Conservation (phyloP, 768 basidiomycete species). For the Candolleomyces aberdarensis region DNA sequence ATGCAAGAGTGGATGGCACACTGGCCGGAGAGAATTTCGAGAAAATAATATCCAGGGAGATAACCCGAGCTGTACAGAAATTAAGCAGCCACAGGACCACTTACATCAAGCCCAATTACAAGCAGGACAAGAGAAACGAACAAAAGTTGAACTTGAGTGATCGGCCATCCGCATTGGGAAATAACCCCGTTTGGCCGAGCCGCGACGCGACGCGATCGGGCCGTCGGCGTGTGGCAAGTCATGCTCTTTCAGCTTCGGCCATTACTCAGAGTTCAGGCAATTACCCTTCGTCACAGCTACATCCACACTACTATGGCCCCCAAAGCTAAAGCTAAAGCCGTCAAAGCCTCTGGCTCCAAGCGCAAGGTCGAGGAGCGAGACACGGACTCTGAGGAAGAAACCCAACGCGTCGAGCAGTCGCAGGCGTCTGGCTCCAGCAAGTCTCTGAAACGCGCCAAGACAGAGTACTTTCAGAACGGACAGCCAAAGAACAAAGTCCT, state of each 20-base stretch:
- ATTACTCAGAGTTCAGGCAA: not conserved
- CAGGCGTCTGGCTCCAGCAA: conserved; percentile 6
- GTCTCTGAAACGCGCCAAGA: conserved; percentile 21
- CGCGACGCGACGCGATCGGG: not conserved
- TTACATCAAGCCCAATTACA: not conserved
- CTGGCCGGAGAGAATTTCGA: not conserved
- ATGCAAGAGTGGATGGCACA: conserved; percentile 22
- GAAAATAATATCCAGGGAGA: no score
- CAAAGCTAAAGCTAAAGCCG: not conserved
- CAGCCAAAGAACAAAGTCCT: conserved; percentile 76
- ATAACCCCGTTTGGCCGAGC: not conserved
- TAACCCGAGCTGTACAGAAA: no score
- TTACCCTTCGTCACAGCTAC: not conserved
- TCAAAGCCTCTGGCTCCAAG: conserved; percentile 8
- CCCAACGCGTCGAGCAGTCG: conserved; percentile 19
- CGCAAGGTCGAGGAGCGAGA: conserved; percentile 23
- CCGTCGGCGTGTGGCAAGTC: not conserved
- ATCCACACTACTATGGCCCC: conserved; percentile 7
- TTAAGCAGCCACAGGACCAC: not conserved
- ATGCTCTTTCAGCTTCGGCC: not conserved
- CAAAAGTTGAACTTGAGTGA: conserved; percentile 10
- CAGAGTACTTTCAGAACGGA: conserved; percentile 27
- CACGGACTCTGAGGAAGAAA: conserved; percentile 14
- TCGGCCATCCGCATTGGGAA: not conserved
- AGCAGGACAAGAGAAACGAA: not conserved